Evolutionary conservation across 164 flowering plant genomes (phyloP), one percentile per base, ranked within the genome.

Genomic region (Saururus chinensis): DNA sequence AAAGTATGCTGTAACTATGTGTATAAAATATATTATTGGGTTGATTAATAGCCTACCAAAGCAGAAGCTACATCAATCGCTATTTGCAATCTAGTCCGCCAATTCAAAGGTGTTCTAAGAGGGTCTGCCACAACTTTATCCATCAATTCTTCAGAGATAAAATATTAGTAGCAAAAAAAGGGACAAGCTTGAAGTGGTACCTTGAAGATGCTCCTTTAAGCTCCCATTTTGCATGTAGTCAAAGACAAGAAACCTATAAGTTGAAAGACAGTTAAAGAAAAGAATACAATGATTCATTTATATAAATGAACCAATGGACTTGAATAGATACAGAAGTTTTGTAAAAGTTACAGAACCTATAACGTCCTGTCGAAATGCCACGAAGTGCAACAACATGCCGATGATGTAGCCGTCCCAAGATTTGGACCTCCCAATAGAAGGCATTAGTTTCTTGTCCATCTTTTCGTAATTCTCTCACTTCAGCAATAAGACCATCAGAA

Each of bases 31-130:
- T 19, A 41, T 8, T 20, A 4, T 45, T 48, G 26, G 23, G 54
- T 25, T 56, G 52, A 16, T 40, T 19, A 59, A 55, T 54, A 40
- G 58, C 71, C 40, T 69, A 90, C 97, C 82, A 90, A 51, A 56
- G 95, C 97, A 64, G 97, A 87, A 53, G 88, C 88, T n/a, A 90
- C 86, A 24, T 86, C 91, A 60, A 71, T 63, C 8, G 88, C 92
- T 65, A 90, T 88, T 54, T 80, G 79, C 59, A 84, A 68, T 65
- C 97, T 81, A 16, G 78, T 78, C 68, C 79, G 82, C 97, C 97
- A 88, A 71, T 80, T 82, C 73, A 90, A 78, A 40, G 97, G 97
- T 75, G 92, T 88, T 76, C 70, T 88, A 13, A 88, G 78, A 62
- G 97, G 97, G 74, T 90, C 92, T 88, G 85, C 62, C 51, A 54